Conservation (phyloP, 139 green algal species). For the Picochlorum sp. region DNA sequence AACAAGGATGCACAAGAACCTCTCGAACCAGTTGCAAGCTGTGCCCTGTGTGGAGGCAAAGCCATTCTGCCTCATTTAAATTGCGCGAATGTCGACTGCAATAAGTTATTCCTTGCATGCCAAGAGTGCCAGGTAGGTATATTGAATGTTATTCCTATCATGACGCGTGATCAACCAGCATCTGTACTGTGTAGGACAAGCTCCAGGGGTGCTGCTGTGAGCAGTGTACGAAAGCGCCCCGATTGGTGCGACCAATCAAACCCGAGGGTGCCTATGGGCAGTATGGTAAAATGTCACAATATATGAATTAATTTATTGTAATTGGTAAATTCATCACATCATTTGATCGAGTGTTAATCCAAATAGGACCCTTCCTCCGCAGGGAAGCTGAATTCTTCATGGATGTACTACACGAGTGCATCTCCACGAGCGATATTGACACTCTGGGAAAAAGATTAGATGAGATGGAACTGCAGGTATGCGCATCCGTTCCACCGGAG, state of each 20-base stretch:
- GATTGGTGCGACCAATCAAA: conserved; percentile 70
- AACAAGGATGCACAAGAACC: conserved; percentile 1
- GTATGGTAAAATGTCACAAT: conserved; percentile 10
- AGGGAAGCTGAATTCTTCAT: too few relatives aligned
- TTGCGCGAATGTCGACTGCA: conserved; percentile 82
- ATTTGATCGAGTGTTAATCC: too few relatives aligned
- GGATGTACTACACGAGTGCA: too few relatives aligned
- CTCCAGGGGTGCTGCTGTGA: conserved; percentile 71
- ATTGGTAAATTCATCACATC: too few relatives aligned
- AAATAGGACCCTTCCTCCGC: too few relatives aligned
- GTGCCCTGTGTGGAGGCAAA: conserved; percentile 54
- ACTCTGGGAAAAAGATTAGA: too few relatives aligned
- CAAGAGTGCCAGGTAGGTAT: conserved; percentile 32
- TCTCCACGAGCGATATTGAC: too few relatives aligned
- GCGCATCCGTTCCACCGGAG: too few relatives aligned
- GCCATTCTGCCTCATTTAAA: conserved; percentile 82
- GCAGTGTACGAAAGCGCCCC: conserved; percentile 56
- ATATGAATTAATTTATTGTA: not conserved
- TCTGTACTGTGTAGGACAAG: not conserved
- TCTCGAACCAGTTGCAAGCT: conserved; percentile 56
- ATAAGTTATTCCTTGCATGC: conserved; percentile 85
- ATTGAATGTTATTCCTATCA: too few relatives aligned
- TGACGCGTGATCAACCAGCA: too few relatives aligned
- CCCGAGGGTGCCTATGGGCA: conserved; percentile 42
- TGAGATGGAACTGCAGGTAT: too few relatives aligned